Percentiles rank a stretch among this genome's conserved stretches.
Conservation (phyloP, 805 yeast genomes). For the Zygoascus flipseniorum region DNA sequence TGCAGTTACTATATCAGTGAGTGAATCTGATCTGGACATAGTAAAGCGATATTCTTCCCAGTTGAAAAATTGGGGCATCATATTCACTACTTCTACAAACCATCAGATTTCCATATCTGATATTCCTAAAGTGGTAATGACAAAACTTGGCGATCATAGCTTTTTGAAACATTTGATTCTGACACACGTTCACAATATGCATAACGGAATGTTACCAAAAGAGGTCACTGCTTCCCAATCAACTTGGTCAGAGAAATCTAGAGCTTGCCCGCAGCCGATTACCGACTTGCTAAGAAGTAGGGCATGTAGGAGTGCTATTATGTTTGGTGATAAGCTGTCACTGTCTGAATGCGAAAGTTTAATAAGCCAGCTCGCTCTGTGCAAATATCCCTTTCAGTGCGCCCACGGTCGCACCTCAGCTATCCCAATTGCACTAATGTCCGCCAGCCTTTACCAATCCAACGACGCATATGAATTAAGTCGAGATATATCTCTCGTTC, state of each 20-base stretch:
- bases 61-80: conserved; percentile 11
- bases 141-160: conserved; percentile 1
- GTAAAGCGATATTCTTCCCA: neutral
- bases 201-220: neutral
- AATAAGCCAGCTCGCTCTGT: conserved; percentile 35
- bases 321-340: conserved; percentile 55
- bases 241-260: conserved; percentile 33
- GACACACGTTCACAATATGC: conserved; percentile 4
- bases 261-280: conserved; percentile 43
- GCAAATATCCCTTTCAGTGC: conserved; percentile 64
- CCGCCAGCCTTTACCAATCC: neutral
- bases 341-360: conserved; percentile 37
- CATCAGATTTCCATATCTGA: conserved; percentile 16
- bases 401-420: conserved; percentile 82
- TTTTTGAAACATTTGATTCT: conserved; percentile 6
- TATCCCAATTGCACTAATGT: conserved; percentile 34
- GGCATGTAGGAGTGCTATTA: conserved; percentile 63
- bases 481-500: conserved; percentile 32
- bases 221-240: neutral
- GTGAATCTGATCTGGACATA: neutral
- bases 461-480: neutral
- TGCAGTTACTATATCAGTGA: neutral
- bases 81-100: conserved; percentile 1
- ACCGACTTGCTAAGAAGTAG: conserved; percentile 43
- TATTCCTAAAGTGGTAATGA: conserved; percentile 7